Evolutionary conservation across 2,329 filamentous ascomycete species (phyloP), one percentile per base, ranked within the genome.

Genomic region (Rhexocercosporidium sp.): DNA sequence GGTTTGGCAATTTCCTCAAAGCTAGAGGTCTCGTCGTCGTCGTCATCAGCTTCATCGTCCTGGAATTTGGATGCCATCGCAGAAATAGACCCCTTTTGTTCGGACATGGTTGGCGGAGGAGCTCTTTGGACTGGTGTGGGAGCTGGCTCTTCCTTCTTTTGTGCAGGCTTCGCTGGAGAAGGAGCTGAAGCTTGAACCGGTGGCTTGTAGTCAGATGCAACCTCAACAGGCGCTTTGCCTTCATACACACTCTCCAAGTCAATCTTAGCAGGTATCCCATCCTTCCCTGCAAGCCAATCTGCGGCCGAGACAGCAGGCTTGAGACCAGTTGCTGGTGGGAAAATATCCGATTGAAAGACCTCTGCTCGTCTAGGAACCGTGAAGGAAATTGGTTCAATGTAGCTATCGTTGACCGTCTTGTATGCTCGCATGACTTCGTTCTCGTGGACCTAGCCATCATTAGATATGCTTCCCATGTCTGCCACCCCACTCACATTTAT

Each of bases 311-410:
- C 87, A 67, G 91, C 94, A 59, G 96, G 88, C 81, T 93, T 96
- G 63, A 87, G 79, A 69, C 96, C 95, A 65, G 85, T 84, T 14
- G 94, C 91, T 12, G 96, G 95, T 49, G 95, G 96, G 80, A 93
- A 99, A 75, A 99, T 97, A 77, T 99, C 96, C 69, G 94, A 93
- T 82, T 98, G 95, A 88, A 97, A 97, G 61, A 91, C 93, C 80
- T 97, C 94, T 64, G 96, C 93, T 70, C 96, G 89, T 70, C 96
- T 90, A 59, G 96, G 96, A 1, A 98, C 96, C 64, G 97, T 97
- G 82, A 99, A 99, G 1, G 96, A 97, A 77, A 99, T 92, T 47
- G 96, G 96, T 81, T 99, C 96, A 75, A 99, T 93, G 82, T 97
- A 97, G 56, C 83, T 80, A 78, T 99, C 96, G 80, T 94, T 96